Conservation (phyloP, 768 basidiomycete genomes). For the Lactifluus hygrophoroides region DNA sequence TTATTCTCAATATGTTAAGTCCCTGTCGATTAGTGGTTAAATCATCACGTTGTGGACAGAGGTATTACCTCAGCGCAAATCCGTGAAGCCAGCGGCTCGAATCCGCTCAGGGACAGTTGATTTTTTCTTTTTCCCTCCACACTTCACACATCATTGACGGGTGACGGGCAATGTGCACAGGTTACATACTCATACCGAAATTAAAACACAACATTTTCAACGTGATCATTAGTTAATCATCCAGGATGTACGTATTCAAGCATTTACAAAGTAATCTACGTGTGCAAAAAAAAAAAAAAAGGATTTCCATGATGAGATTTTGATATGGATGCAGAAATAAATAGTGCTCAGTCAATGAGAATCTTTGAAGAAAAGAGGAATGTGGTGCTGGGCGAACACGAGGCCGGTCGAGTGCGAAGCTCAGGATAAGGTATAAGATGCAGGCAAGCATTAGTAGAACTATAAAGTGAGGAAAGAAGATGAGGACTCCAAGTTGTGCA, state of each 20-base stretch:
- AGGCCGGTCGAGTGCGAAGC: background rate
- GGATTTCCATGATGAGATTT: background rate
- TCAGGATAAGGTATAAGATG: background rate
- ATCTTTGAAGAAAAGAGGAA: background rate
- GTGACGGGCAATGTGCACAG: no score
- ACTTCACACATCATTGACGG: no score
- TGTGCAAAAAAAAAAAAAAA: background rate
- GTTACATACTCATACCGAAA: no score
- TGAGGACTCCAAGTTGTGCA: background rate
- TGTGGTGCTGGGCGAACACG: background rate
- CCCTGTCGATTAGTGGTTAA: constrained; percentile 21
- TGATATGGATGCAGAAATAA: background rate
- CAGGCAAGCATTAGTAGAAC: background rate
- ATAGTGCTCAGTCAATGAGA: constrained; percentile 11
- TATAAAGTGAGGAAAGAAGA: background rate
- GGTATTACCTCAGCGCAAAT: background rate
- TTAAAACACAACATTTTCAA: background rate
- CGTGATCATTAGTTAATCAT: background rate
- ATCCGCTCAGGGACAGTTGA: constrained; percentile 15
- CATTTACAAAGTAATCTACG: background rate
- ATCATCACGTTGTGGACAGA: constrained; percentile 19
- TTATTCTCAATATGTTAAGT: background rate
- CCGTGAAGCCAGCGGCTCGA: constrained; percentile 20
- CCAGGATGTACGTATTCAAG: background rate
- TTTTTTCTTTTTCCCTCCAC: background rate